phyloP scores from a whole-genome alignment of 2,329 filamentous ascomycete genomes.

The Penicillium sp. region DNA sequence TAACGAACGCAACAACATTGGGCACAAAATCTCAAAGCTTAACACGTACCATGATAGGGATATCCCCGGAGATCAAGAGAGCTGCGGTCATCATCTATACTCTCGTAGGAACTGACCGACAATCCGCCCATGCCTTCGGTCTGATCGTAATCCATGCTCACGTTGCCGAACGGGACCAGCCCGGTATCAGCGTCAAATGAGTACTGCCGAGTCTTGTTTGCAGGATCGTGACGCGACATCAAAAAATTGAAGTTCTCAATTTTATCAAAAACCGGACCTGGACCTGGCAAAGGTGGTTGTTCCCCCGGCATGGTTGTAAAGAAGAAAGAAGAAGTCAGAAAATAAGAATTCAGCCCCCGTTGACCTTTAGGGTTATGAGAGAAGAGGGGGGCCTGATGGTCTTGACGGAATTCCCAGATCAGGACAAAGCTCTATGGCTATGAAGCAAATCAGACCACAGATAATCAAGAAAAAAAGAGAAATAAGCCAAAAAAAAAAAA shows the following conservation, averaged over 20 bases:
- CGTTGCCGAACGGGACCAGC: constrained; percentile 33
- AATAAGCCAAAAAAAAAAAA: neutral
- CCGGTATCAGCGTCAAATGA: constrained; percentile 40
- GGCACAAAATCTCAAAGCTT: constrained; percentile 17
- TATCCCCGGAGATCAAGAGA: constrained; percentile 41
- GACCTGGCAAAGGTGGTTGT: constrained; percentile 28
- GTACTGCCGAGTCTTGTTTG: constrained; percentile 37
- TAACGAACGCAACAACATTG: constrained; percentile 35
- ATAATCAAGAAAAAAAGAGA: neutral
- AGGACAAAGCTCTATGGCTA: constrained; percentile 2
- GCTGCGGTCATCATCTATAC: constrained; percentile 41
- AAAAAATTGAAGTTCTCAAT: constrained; percentile 41
- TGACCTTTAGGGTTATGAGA: constrained; percentile 11
- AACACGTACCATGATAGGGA: constrained; percentile 42
- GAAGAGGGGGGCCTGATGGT: constrained; percentile 11
- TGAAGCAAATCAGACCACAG: constrained; percentile 10
- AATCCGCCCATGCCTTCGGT: constrained; percentile 43
- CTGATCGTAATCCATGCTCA: constrained; percentile 42
- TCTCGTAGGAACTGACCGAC: constrained; percentile 45
- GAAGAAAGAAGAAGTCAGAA: constrained; percentile 16
- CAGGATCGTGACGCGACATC: constrained; percentile 35
- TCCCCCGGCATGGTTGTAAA: constrained; percentile 34
- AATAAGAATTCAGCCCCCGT: constrained; percentile 15
- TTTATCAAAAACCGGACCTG: constrained; percentile 30
- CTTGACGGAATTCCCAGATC: constrained; percentile 17